Evolutionary conservation across 1,284 basidiomycete species (phyloP).

Genomic region (Boletus sp.): DNA sequence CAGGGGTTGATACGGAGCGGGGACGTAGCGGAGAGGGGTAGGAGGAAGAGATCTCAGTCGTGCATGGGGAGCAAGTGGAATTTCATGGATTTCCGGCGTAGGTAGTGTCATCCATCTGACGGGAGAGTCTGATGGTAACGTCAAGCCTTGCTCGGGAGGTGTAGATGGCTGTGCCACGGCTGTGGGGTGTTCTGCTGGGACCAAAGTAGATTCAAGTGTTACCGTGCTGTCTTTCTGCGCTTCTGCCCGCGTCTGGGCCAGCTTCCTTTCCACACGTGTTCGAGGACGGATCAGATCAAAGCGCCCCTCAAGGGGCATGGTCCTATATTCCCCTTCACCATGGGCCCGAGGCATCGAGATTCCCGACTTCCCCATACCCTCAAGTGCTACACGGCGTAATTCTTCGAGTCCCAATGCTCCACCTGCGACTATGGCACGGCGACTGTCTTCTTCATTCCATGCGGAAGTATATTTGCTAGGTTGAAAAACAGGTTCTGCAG

Average conservation of each 20-base stretch:
- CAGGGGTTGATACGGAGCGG: slow-evolving; percentile 14
- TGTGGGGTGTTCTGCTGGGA: slow-evolving; percentile 5
- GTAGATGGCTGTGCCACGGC: slow-evolving; percentile 24
- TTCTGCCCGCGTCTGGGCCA: slow-evolving; percentile 2
- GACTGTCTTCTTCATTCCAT: slow-evolving; percentile 39
- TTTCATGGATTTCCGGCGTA: slow-evolving; percentile 56
- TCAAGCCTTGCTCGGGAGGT: slow-evolving; percentile 22
- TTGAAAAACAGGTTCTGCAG: slow-evolving; percentile 50
- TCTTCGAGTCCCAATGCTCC: slow-evolving; percentile 60
- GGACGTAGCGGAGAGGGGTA: slow-evolving; percentile 26
- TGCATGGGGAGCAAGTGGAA: slow-evolving; percentile 40
- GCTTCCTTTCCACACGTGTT: slow-evolving; percentile 35
- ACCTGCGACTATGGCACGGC: slow-evolving; percentile 19
- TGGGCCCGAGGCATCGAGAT: slow-evolving; percentile 5
- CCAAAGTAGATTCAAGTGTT: slow-evolving; percentile 8
- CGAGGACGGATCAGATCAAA: slow-evolving; percentile 76
- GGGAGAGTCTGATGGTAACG: slow-evolving; percentile 23
- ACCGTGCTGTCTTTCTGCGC: slow-evolving; percentile 1
- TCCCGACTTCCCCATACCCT: slow-evolving; percentile 25
- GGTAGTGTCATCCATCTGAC: slow-evolving; percentile 42
- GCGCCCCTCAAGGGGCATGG: slow-evolving; percentile 74
- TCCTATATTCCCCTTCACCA: slow-evolving; percentile 31
- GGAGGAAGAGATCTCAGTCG: slow-evolving; percentile 32
- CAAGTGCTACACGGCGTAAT: slow-evolving; percentile 60
- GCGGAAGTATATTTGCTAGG: slow-evolving; percentile 30